Conservation (phyloP, 2,329 filamentous ascomycete species). For the Pseudogymnoascus sp. region DNA sequence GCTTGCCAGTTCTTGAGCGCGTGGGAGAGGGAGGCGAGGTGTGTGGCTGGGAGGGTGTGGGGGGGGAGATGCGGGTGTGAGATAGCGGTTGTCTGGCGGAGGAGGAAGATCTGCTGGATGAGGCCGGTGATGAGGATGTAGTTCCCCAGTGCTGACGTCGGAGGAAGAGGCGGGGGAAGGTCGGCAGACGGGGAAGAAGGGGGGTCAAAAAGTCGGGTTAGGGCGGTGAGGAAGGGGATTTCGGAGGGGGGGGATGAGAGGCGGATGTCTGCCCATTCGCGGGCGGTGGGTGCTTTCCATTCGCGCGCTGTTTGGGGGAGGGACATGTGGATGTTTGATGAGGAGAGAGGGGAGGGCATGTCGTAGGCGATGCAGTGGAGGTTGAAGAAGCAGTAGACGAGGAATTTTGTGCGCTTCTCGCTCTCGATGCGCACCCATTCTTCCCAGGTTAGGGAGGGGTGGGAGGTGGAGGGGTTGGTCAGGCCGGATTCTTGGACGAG, state of each 20-base stretch:
- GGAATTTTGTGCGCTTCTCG: slow-evolving; percentile 49
- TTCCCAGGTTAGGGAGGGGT: slow-evolving; percentile 46
- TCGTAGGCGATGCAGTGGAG: slow-evolving; percentile 55
- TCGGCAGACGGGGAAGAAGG: slow-evolving; percentile 32
- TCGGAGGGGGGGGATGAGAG: slow-evolving; percentile 43
- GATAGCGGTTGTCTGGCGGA: slow-evolving; percentile 40
- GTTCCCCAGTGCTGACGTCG: slow-evolving; percentile 53
- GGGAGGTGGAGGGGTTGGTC: slow-evolving; percentile 36
- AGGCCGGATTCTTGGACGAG: slow-evolving; percentile 52
- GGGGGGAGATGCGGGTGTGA: background rate
- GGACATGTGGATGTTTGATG: slow-evolving; percentile 47
- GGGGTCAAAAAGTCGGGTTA: slow-evolving; percentile 40
- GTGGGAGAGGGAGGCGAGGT: slow-evolving; percentile 48
- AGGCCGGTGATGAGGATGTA: slow-evolving; percentile 65
- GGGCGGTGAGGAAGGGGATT: slow-evolving; percentile 47
- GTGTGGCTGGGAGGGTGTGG: slow-evolving; percentile 31
- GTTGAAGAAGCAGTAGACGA: slow-evolving; percentile 55
- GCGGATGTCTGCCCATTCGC: slow-evolving; percentile 52
- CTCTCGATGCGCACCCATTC: slow-evolving; percentile 51
- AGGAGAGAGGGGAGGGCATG: slow-evolving; percentile 49
- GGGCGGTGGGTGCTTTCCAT: slow-evolving; percentile 48
- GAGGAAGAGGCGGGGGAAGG: slow-evolving; percentile 34
- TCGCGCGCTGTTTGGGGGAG: slow-evolving; percentile 47
- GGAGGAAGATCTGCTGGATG: slow-evolving; percentile 62
- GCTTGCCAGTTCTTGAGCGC: slow-evolving; percentile 50